These are phyloP conservation scores for Brachypodium distachyon DNA, from an alignment of 202 grass and related monocot species.

Conservation along the genomic window DNA sequence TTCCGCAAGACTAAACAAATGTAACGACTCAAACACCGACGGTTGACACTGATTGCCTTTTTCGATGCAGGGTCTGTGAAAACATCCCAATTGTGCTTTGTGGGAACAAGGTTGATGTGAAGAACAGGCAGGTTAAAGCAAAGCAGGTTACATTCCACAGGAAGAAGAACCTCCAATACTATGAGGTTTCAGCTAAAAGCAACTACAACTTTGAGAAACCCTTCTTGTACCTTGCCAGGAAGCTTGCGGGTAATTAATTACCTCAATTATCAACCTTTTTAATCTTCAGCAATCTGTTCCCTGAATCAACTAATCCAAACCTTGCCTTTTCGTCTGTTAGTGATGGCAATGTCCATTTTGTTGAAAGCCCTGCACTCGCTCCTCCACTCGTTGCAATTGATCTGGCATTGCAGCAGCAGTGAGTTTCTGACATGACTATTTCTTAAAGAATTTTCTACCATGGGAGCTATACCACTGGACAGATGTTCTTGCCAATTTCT, in stretches of 20 bases:
- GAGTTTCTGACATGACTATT: no score
- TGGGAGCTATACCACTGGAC: no score
- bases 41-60: no score
- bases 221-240: conserved; percentile 51
- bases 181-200: conserved; percentile 56
- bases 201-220: conserved; percentile 68
- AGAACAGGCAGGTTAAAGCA: conserved; percentile 53
- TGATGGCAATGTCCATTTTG: conserved; percentile 59
- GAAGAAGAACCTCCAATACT: conserved; percentile 53
- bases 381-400: conserved; percentile 70
- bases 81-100: conserved; percentile 56
- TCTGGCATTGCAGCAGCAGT: conserved; percentile 81
- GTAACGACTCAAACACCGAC: no score
- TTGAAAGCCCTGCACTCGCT: conserved; percentile 65
- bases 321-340: background rate
- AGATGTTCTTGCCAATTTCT: no score
- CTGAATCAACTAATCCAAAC: no score
- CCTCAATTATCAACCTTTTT: background rate
- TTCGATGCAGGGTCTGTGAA: conserved; percentile 48
- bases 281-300: no score
- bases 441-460: no score
- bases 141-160: conserved; percentile 58
- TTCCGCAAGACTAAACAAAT: background rate
- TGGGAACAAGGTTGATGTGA: conserved; percentile 64
- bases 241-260: conserved; percentile 33